These are phyloP conservation scores for Huntiella decipiens DNA, from an alignment of 2,329 filamentous ascomycete genomes.

Conservation along the genomic window DNA sequence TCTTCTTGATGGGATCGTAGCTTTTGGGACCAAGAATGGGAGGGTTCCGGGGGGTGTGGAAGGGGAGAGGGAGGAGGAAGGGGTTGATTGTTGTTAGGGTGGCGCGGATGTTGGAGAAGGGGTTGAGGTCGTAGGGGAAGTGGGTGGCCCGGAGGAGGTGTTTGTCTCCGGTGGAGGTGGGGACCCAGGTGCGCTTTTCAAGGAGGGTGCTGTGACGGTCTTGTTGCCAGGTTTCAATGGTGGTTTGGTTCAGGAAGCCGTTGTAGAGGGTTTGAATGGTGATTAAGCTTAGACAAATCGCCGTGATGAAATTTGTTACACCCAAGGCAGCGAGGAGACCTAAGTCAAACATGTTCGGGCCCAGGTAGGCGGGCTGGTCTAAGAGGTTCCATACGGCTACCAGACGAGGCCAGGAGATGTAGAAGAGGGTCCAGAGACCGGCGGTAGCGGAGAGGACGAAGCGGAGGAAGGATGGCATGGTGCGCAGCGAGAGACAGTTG, in stretches of 20 bases:
- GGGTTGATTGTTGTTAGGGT: constrained; percentile 54
- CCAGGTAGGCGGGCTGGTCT: constrained; percentile 55
- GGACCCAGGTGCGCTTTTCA: constrained; percentile 25
- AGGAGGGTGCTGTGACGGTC: constrained; percentile 42
- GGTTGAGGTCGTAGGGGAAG: constrained; percentile 65
- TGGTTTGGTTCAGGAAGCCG: constrained; percentile 52
- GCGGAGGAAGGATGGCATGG: constrained; percentile 65
- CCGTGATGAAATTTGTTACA: constrained; percentile 37
- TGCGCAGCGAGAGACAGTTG: constrained; percentile 68
- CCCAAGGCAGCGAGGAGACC: constrained; percentile 40
- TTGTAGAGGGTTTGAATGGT: constrained; percentile 41
- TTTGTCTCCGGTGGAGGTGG: constrained; percentile 19
- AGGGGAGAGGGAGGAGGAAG: constrained; percentile 50
- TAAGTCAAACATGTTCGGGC: constrained; percentile 42
- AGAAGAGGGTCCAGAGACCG: constrained; percentile 42
- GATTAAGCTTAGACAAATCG: constrained; percentile 45
- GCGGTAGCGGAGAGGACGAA: constrained; percentile 53
- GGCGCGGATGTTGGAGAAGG: constrained; percentile 54
- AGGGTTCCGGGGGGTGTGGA: constrained; percentile 26
- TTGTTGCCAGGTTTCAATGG: constrained; percentile 63
- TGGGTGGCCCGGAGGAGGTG: constrained; percentile 44
- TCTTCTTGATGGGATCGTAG: constrained; percentile 15
- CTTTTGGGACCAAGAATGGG: constrained; percentile 19
- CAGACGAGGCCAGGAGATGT: constrained; percentile 41
- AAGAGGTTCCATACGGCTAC: constrained; percentile 42